Conservation (phyloP, 305 asterid species). For the Solanum hybrid region DNA sequence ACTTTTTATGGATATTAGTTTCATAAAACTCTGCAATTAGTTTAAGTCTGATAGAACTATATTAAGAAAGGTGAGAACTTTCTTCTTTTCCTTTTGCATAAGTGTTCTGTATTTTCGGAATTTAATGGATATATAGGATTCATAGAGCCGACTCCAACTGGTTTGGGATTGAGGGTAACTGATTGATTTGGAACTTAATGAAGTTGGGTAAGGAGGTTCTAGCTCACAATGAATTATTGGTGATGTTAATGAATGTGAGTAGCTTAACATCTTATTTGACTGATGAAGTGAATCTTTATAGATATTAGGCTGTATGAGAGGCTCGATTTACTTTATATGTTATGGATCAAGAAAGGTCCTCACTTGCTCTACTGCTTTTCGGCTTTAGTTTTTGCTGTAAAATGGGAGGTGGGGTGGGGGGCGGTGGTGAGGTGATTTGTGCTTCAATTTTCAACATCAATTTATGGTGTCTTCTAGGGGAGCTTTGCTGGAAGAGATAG, state of each 20-base stretch:
- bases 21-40: not conserved
- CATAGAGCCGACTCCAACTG: not conserved
- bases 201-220: not conserved
- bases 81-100: not conserved
- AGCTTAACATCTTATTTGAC: not conserved
- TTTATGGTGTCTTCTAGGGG: slow-evolving; percentile 40
- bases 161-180: not conserved
- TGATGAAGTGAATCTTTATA: not conserved
- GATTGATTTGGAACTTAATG: not conserved
- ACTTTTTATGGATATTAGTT: not conserved
- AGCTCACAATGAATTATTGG: not conserved
- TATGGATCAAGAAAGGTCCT: not conserved
- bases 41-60: not conserved
- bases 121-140: not conserved
- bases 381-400: not conserved
- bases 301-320: not conserved
- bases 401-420: not conserved
- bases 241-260: not conserved
- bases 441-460: not conserved
- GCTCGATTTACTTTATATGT: not conserved
- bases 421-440: not conserved
- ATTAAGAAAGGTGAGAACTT: not conserved
- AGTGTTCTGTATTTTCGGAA: not conserved
- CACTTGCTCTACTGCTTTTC: not conserved
- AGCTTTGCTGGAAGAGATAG: slow-evolving; percentile 72